Base-by-base conservation (phyloP, 176 grass and related monocot species). In the Tillandsia fasciculata region DNA sequence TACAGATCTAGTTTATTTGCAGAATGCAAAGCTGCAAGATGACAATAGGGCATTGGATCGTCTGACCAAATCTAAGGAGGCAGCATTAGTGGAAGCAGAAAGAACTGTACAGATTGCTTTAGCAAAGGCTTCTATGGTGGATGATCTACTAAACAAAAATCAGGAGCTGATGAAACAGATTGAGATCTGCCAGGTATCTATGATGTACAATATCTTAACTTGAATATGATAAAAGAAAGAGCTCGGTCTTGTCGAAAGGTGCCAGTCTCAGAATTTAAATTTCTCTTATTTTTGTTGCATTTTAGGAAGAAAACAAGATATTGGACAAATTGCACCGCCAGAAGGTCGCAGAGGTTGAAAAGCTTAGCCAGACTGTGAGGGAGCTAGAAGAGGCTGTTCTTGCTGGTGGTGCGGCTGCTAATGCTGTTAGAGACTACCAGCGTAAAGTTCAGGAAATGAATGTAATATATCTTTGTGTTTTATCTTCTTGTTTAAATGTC, bases 151-250 rank as follows among this genome's bases (percentile, higher is more conserved):
- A 83, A 97, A 93, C 80, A 97, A 89, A 56, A 97, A 97, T 66
- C 94, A 97, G 83, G 94, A 97, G 80, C 71, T 97, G 69, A 90
- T 89, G 76, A 97, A 97, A 76, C 89, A 97, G 72, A 97, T 97
- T 53, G 94, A 97, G 72, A 97, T 92, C 49, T 96, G 92, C 61
- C 92, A 96, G 78, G 92, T 96, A 85, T 24, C 26, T 15, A 9
- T 48, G 65, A 68, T 15, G 64, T 48, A 11, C 1, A 57, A 42
- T 42, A 8, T 72, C 7, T 78, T 79, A 53, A 33, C 42, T 71
- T 67, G 77, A 26, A 53, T 12, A 33, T 33, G 29, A 33, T 48
- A 50, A 52, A 64, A 13, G 17, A 71, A 50, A 51, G 67, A 64
- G 4, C 58, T 67, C 15, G 70, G 56, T 66, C 72, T 68, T 67